phyloP scores from a whole-genome alignment of 2,329 filamentous ascomycete genomes.

The Penicillium janthinellum region DNA sequence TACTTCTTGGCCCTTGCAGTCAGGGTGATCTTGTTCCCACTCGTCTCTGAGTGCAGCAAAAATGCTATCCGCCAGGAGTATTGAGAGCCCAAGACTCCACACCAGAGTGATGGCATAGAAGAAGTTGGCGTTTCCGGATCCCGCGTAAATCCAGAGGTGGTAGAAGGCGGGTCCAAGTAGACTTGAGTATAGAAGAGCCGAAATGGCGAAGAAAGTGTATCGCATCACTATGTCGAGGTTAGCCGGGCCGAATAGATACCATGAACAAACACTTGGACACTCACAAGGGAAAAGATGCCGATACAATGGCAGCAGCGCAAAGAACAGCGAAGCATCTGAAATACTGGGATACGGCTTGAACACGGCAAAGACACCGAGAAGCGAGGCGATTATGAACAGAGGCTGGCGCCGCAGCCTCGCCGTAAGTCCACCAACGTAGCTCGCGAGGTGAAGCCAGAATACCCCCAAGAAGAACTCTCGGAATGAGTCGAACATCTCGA shows the following conservation, averaged over 20 bases:
- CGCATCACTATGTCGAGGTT: slow-evolving; percentile 69
- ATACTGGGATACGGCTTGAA: slow-evolving; percentile 98
- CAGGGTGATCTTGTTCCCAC: slow-evolving; percentile 88
- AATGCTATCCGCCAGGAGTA: slow-evolving; percentile 82
- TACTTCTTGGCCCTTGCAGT: slow-evolving; percentile 85
- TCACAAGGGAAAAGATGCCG: slow-evolving; percentile 83
- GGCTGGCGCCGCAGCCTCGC: slow-evolving; percentile 83
- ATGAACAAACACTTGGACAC: slow-evolving; percentile 30
- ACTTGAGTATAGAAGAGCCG: slow-evolving; percentile 81
- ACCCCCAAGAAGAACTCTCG: slow-evolving; percentile 95
- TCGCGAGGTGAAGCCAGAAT: slow-evolving; percentile 93
- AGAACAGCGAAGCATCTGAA: slow-evolving; percentile 82
- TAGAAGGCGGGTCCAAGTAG: slow-evolving; percentile 94
- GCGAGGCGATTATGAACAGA: slow-evolving; percentile 78
- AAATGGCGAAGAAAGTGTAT: slow-evolving; percentile 84
- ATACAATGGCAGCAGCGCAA: slow-evolving; percentile 81
- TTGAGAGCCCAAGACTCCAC: slow-evolving; percentile 86
- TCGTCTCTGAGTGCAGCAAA: slow-evolving; percentile 91
- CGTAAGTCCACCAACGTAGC: slow-evolving; percentile 84
- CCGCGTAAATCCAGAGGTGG: slow-evolving; percentile 96
- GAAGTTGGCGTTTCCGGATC: slow-evolving; percentile 97
- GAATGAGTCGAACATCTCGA: slow-evolving; percentile 99
- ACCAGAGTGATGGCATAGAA: slow-evolving; percentile 99
- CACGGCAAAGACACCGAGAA: slow-evolving; percentile 86
- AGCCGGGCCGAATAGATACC: slow-evolving; percentile 18